phyloP scores from a whole-genome alignment of 257 asterid genomes.

The Fraxinus anomala region DNA sequence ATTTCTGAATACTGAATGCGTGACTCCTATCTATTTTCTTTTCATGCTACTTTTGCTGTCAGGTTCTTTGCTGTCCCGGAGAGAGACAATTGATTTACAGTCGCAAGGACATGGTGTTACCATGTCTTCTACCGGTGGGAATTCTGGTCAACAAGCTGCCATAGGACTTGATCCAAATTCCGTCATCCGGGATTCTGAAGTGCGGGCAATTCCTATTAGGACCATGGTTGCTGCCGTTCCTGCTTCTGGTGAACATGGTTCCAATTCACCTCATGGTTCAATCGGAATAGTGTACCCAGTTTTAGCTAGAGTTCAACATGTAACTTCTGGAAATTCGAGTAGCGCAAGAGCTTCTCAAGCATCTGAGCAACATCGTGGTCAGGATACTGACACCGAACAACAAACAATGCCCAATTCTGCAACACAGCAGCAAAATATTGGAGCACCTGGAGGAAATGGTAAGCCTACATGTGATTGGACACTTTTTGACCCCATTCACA shows the following conservation, averaged over 20 bases:
- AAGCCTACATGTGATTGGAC: neutral
- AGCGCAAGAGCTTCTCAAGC: slow-evolving; percentile 52
- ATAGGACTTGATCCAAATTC: slow-evolving; percentile 41
- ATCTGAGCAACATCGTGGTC: slow-evolving; percentile 41
- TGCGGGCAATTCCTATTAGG: slow-evolving; percentile 64
- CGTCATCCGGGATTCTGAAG: slow-evolving; percentile 47
- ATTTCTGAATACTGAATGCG: slow-evolving; percentile 4
- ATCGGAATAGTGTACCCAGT: slow-evolving; percentile 76
- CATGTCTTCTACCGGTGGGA: slow-evolving; percentile 39
- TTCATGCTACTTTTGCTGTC: slow-evolving; percentile 4
- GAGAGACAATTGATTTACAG: slow-evolving; percentile 63
- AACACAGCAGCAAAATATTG: too few species aligned
- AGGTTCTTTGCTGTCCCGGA: slow-evolving; percentile 76
- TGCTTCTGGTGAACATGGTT: slow-evolving; percentile 45
- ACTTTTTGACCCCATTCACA: too few species aligned
- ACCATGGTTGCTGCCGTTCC: slow-evolving; percentile 64
- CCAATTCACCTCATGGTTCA: slow-evolving; percentile 68
- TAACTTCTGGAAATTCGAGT: slow-evolving; percentile 42
- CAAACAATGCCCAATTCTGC: slow-evolving; percentile 40
- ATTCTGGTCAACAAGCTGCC: slow-evolving; percentile 50
- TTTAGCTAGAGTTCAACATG: slow-evolving; percentile 74
- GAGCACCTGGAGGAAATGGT: too few species aligned
- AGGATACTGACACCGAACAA: slow-evolving; percentile 36
- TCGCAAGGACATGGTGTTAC: slow-evolving; percentile 56
- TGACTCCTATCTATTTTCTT: neutral